Conservation (phyloP, 805 yeast species). For the Geotrichum ghanense region DNA sequence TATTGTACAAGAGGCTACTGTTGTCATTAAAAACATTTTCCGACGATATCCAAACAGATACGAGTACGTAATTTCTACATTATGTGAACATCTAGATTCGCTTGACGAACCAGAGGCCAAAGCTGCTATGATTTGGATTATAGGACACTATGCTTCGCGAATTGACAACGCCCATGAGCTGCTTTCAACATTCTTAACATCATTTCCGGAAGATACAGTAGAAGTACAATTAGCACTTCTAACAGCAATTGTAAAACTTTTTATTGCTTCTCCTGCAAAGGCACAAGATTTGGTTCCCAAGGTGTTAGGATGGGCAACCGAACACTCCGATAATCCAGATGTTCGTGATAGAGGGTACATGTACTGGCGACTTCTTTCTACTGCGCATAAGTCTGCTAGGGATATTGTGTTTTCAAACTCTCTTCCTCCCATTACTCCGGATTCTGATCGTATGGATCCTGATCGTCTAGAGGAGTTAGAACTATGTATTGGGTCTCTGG, state of each 20-base stretch:
- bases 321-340: conserved; percentile 71
- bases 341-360: conserved; percentile 73
- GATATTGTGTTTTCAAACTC: conserved; percentile 32
- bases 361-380: conserved; percentile 71
- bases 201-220: conserved; percentile 50
- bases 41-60: conserved; percentile 61
- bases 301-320: conserved; percentile 58
- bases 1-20: conserved; percentile 67
- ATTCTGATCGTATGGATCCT: conserved; percentile 61
- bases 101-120: conserved; percentile 73
- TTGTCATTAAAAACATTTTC: conserved; percentile 65
- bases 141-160: conserved; percentile 54
- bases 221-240: conserved; percentile 66
- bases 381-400: conserved; percentile 33
- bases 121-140: conserved; percentile 70
- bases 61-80: conserved; percentile 31
- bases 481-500: conserved; percentile 68
- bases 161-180: conserved; percentile 33
- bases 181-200: conserved; percentile 32
- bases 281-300: conserved; percentile 49
- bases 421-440: conserved; percentile 54
- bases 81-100: conserved; percentile 35
- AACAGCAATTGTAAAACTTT: conserved; percentile 64
- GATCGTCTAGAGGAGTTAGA: conserved; percentile 69
- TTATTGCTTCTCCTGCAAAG: conserved; percentile 41